Base-by-base conservation (phyloP, 2,329 filamentous ascomycete genomes). In the Plectosphaerella plurivora region DNA sequence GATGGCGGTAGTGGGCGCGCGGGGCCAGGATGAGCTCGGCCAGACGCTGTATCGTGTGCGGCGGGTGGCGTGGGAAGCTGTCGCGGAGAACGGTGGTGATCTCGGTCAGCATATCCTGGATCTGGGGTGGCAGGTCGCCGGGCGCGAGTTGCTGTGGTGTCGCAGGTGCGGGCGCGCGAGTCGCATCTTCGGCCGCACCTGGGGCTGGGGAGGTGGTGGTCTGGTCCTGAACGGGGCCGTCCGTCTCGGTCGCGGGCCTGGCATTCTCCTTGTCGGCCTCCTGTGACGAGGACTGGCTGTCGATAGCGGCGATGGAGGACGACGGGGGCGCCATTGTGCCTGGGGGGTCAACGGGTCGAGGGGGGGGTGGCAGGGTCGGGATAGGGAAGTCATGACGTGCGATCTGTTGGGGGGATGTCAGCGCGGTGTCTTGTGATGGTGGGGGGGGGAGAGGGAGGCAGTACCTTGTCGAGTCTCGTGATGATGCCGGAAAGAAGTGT, bases 41-140 rank as follows among this genome's bases (percentile, higher is more conserved):
- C 20, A 99, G 81, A 39, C 94, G 88, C 71, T 99, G 94, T 56
- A 97, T 82, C 3, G 94, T 97, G 67, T 97, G 91, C 0, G 94
- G 94, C 1, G 94, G 93, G 60, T 88, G 82, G 3, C 76, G 74
- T 20, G 81, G 66, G 69, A 99, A 99, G 59, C 80, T 81, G 3
- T 75, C 76, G 20, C 36, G 39, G 48, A 96, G 75, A 15, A 86
- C 84, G 6, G 70, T 68, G 39, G 71, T 77, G 58, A 90, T 86
- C 53, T 81, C 81, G 54, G 70, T 66, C 46, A 90, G 71, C 64
- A 90, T 81, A 51, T 78, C 76, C 53, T 77, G 71, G 48, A 93
- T 75, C 56, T 86, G 84, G 8, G 77, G 76, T 3, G 88, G 87
- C 14, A 92, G 75, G 16, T 74, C 70, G 41, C 74, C 73, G 10